Base-by-base conservation (phyloP, 2,329 filamentous ascomycete species). In the Trichoderma arundinaceum region DNA sequence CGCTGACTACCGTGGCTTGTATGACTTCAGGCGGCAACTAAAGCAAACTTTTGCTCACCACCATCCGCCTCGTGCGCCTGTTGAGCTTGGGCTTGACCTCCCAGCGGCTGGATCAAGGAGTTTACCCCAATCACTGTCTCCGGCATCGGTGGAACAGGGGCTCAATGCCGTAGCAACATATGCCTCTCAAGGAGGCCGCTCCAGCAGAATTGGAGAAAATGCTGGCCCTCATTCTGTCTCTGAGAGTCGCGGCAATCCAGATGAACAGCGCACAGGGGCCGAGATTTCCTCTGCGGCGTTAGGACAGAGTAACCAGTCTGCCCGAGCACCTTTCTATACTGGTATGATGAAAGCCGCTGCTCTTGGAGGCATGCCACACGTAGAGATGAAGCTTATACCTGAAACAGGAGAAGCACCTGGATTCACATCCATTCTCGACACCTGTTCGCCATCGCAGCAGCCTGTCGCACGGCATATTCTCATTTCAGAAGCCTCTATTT, bases 401-500 rank as follows among this genome's bases (percentile, higher is more conserved):
- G 32, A 33, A 39, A 8, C 28, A 61, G 58, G 58, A 17, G 58
- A 61, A 12, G 44, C 43, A 1, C 58, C 43, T 4, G 58, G 48
- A 5, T 49, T 52, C 13, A 52, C 33, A 1, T 61, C 43, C 2
- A 51, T 61, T 1, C 58, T 61, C 8, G 58, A 61, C 15, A 32
- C 44, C 4, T 49, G 48, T 38, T 49, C 58, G 17, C 48, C 43
- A 12, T 52, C 48, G 17, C 58, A 61, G 32, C 43, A 61, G 19
- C 32, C 35, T 61, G 48, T 22, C 12, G 58, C 33, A 10, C 38
- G 58, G 7, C 58, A 61, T n/a, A 61, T 61, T 10, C 44, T 61
- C 6, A 52, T 61, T 28, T 10, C 58, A 2, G 44, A 61, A 48
- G 44, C 19, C 10, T 15, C 35, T 1, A 52, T 61, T 43, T 58